Evolutionary conservation across 495 filamentous ascomycete genomes (phyloP), one percentile per base, ranked within the genome.

Genomic region (Wilcoxina mikolae): DNA sequence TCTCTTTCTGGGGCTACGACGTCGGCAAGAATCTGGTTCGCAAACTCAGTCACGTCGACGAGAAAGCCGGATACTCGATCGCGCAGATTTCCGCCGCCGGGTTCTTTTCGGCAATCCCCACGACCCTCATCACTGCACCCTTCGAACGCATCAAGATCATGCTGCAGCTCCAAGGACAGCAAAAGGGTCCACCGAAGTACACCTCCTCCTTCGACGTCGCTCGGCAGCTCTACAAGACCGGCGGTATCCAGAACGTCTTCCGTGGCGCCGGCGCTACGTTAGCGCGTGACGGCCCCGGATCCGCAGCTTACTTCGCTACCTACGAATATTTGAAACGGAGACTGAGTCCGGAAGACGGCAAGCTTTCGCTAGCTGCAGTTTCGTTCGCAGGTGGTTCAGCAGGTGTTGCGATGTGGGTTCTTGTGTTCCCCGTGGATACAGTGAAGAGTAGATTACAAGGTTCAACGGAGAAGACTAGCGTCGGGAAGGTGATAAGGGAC

Each of bases 91-190:
- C 86, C 26, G 78, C 84, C 23, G 91, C 91, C 11, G 91, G 91
- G 51, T 95, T 95, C 79, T 95, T 98, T 80, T 90, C 84, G 61
- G 91, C 91, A 44, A 86, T 98, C 56, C 91, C 91, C 60, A 94
- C 94, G 88, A 98, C 93, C 0, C 68, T 87, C 68, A 95, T 98
- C 72, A 96, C 91, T 2, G 91, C 93, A 0, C 91, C 93, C 54
- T 95, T 98, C 63, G 91, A 98, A 77, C 89, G 91, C 58, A 88
- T 98, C 59, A 98, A 98, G 73, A 89, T 98, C 17, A 86, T 96
- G 46, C 81, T 98, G 2, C 91, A 98, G 69, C 94, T 96, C 56
- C 91, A 96, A 67, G 89, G 90, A 58, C 90, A 95, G 68, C 77
- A 82, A 0, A 82, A 87, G 0, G 91, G 90, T 58, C 80, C 95